Evolutionary conservation across 1,284 basidiomycete genomes (phyloP).

Genomic region (Ganoderma lucidum): DNA sequence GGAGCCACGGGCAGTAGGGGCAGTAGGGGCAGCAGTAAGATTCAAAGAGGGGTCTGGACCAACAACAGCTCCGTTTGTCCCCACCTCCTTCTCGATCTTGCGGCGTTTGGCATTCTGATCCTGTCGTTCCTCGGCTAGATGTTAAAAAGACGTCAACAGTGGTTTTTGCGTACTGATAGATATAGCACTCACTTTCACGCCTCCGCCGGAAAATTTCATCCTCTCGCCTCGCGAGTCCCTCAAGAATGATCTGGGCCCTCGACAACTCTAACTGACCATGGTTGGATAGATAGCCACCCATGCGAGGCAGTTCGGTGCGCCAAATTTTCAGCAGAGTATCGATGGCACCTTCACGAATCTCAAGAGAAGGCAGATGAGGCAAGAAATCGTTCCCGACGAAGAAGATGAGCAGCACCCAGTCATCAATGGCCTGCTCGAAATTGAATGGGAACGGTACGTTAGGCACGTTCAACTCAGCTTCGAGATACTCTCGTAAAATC

Average conservation of each 20-base stretch:
- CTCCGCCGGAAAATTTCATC: constrained; percentile 95
- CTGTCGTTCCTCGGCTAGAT: constrained; percentile 90
- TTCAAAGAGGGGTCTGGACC: constrained; percentile 64
- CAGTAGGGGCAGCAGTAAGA: constrained; percentile 54
- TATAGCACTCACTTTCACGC: constrained; percentile 80
- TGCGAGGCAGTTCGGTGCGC: constrained; percentile 90
- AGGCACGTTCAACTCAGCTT: constrained; percentile 91
- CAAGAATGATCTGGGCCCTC: constrained; percentile 93
- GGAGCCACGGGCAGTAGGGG: constrained; percentile 50
- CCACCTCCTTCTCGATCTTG: constrained; percentile 76
- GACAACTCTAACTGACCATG: constrained; percentile 90
- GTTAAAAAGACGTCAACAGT: constrained; percentile 11
- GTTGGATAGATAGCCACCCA: constrained; percentile 98
- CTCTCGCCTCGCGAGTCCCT: constrained; percentile 91
- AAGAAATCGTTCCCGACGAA: constrained; percentile 99
- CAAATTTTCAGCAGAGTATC: constrained; percentile 96
- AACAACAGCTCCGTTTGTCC: constrained; percentile 51
- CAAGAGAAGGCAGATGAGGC: constrained; percentile 96
- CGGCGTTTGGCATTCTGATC: constrained; percentile 89
- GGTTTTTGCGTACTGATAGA: neutral
- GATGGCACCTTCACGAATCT: constrained; percentile 99
- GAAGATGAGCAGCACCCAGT: constrained; percentile 99
- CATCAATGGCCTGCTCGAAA: constrained; percentile 97
- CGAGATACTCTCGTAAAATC: constrained; percentile 95
- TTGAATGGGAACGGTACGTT: constrained; percentile 89